Percentiles rank a stretch among this genome's conserved stretches.
Conservation (phyloP, 352 stramenopile genomes). For the Globisporangium yorkense region DNA sequence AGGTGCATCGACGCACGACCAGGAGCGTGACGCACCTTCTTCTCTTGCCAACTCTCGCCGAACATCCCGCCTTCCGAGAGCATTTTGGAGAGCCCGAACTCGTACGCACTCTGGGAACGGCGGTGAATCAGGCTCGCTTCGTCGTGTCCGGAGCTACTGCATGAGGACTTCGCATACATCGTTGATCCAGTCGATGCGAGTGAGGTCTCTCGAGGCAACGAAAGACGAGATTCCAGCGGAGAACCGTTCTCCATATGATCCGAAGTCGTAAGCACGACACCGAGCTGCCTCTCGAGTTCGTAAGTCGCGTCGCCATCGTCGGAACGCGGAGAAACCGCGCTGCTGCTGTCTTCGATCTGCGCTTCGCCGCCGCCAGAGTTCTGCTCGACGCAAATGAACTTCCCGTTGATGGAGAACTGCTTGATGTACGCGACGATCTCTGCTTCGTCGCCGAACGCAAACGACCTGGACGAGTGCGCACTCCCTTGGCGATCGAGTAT, state of each 20-base stretch:
- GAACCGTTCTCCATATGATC: background rate
- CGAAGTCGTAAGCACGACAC: background rate
- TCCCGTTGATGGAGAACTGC: constrained; percentile 58
- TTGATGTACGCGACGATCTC: constrained; percentile 44
- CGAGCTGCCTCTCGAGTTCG: constrained; percentile 11
- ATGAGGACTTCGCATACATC: background rate
- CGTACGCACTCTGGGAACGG: constrained; percentile 58
- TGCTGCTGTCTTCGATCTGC: constrained; percentile 10
- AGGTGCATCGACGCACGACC: background rate
- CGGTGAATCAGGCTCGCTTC: constrained; percentile 39
- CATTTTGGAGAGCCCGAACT: constrained; percentile 60
- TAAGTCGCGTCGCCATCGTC: background rate
- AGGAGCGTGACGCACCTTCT: constrained; percentile 51
- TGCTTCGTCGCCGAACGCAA: constrained; percentile 33
- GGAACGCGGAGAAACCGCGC: background rate
- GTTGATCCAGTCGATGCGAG: constrained; percentile 5
- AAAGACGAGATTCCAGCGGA: background rate
- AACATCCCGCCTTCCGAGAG: constrained; percentile 65
- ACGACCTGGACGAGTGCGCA: constrained; percentile 17
- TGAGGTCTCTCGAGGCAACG: background rate
- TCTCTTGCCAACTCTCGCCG: constrained; percentile 93
- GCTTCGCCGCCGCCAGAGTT: constrained; percentile 9
- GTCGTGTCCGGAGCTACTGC: constrained; percentile 12
- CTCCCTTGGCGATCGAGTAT: constrained; percentile 9
- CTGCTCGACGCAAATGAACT: constrained; percentile 47